phyloP scores from a whole-genome alignment of 495 filamentous ascomycete species.

The Achaetomiella virescens region DNA sequence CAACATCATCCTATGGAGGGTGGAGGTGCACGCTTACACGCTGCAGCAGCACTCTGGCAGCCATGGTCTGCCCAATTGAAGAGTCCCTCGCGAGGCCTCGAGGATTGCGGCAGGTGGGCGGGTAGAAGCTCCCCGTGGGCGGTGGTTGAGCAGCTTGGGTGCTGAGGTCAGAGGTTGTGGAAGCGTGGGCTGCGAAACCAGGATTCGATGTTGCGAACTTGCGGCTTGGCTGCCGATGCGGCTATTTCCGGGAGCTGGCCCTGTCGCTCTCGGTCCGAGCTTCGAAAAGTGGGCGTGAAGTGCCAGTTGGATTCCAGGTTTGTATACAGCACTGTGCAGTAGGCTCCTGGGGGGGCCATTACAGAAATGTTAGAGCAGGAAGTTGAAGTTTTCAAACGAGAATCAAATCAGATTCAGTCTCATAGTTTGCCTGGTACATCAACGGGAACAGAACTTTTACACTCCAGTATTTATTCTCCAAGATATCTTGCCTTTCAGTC shows the following conservation, averaged over 20 bases:
- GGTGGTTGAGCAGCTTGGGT: not conserved
- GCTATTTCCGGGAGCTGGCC: slow-evolving; percentile 19
- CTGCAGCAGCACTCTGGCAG: slow-evolving; percentile 48
- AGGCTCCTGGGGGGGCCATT: too few species aligned
- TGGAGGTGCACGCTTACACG: slow-evolving; percentile 27
- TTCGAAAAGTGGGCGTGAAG: not conserved
- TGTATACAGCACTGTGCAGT: too few species aligned
- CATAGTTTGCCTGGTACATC: too few species aligned
- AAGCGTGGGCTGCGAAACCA: slow-evolving; percentile 2
- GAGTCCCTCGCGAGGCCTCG: slow-evolving; percentile 8
- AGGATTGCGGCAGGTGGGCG: slow-evolving; percentile 1
- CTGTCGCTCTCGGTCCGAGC: not conserved
- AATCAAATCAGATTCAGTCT: too few species aligned
- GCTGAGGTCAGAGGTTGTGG: slow-evolving; percentile 11
- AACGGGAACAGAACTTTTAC: too few species aligned
- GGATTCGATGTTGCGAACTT: slow-evolving; percentile 2
- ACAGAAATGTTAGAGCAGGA: too few species aligned
- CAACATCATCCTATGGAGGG: not conserved
- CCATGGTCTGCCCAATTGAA: slow-evolving; percentile 44
- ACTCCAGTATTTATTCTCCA: too few species aligned
- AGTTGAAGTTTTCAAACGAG: too few species aligned
- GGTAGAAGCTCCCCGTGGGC: slow-evolving; percentile 6
- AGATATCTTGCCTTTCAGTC: too few species aligned
- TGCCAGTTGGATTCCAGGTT: too few species aligned
- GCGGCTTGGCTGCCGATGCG: slow-evolving; percentile 7